Evolutionary conservation across 441 rosid genomes (phyloP).

Genomic region (Pelargonium cotyledonis): DNA sequence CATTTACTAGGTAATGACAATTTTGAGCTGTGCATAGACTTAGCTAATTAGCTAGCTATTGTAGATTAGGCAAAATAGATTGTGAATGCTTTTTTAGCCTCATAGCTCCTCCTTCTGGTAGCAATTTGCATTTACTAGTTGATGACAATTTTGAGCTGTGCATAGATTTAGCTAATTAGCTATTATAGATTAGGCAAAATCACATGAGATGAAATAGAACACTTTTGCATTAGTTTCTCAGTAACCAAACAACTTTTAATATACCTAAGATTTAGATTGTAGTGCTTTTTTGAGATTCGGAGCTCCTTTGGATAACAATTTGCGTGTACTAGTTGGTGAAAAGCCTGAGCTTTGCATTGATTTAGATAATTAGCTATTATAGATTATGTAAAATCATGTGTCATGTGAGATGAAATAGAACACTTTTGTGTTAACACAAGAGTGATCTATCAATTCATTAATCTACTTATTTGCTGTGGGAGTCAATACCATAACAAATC

Average conservation of each 20-base stretch:
- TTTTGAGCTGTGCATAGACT: background rate
- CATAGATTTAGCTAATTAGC: background rate
- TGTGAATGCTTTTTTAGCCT: background rate
- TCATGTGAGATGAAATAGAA: background rate
- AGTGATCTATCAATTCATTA: background rate
- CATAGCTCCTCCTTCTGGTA: background rate
- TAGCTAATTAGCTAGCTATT: background rate
- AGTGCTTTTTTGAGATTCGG: background rate
- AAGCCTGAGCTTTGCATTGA: background rate
- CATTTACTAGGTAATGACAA: background rate
- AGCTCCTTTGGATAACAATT: background rate
- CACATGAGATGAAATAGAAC: background rate
- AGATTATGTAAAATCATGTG: background rate
- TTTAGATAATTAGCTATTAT: background rate
- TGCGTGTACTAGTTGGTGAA: background rate
- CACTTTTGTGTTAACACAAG: background rate
- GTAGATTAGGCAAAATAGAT: background rate
- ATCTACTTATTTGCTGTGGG: too few species aligned
- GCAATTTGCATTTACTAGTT: background rate
- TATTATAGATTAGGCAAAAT: background rate
- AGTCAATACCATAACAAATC: background rate
- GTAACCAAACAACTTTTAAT: background rate
- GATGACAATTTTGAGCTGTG: background rate
- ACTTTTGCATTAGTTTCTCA: background rate
- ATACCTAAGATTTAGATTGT: background rate